A percentile compares a stretch with the other conserved stretches of the same genome.
phyloP scores from a whole-genome alignment of 1,139 yeast species.

The Yamadazyma diospyri region DNA sequence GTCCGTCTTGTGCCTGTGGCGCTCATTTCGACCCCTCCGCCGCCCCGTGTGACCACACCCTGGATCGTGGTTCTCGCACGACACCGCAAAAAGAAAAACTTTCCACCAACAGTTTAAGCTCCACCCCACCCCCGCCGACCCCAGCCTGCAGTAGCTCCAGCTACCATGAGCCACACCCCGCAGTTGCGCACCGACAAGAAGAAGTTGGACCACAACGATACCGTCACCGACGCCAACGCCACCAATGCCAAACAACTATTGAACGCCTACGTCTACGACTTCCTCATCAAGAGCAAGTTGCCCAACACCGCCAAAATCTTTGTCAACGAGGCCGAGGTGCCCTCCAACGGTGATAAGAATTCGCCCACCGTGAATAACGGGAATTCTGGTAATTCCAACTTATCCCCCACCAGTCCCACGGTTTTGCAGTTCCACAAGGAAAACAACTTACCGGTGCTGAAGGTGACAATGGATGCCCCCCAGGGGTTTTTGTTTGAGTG shows the following conservation, averaged over 20 bases:
- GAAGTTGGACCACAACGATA: slow-evolving; percentile 12
- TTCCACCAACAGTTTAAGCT: no score
- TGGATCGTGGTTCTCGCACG: no score
- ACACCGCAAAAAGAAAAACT: no score
- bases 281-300: slow-evolving; percentile 69
- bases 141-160: no score
- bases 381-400: slow-evolving; percentile 3
- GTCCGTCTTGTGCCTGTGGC: no score
- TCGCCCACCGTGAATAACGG: slow-evolving; percentile 15
- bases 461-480: slow-evolving; percentile 70
- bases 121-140: no score
- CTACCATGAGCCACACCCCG: slow-evolving; percentile 30
- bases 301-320: slow-evolving; percentile 71
- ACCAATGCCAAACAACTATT: slow-evolving; percentile 62
- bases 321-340: slow-evolving; percentile 67
- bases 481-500: slow-evolving; percentile 87
- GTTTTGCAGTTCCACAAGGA: slow-evolving; percentile 25
- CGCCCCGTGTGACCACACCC: no score
- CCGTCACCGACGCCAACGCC: slow-evolving; percentile 48
- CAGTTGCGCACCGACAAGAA: slow-evolving; percentile 1
- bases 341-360: slow-evolving; percentile 21
- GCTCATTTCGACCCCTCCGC: no score
- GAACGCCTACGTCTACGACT: slow-evolving; percentile 85
- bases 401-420: slow-evolving; percentile 14
- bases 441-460: slow-evolving; percentile 46